Evolutionary conservation across 331 rosid species (phyloP), one percentile per base, ranked within the genome.

Genomic region (Malus hybrid): DNA sequence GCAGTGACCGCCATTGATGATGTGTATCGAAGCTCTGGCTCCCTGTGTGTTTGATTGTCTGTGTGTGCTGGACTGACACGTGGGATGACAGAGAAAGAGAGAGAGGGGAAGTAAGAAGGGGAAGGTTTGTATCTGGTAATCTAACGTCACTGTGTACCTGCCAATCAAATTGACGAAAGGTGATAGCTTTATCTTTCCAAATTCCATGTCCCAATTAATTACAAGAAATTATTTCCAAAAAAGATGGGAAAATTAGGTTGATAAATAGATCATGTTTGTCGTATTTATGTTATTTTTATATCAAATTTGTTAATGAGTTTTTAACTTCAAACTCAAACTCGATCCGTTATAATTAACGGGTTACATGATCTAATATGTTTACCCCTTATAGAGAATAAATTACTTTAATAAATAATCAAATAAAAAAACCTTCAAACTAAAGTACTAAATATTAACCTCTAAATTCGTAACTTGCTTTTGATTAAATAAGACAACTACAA

Each of bases 1-100:
- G 93, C 80, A 65, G 80, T 67, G 65, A 78, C 81, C 65, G 97
- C 90, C 98, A 91, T 91, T 70, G 82, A 78, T 73, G 83, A 59
- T 42, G 22, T 13, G 12, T 50, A 29, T 76, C 18, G 11, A 28
- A 22, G 79, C 66, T 77, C 29, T 4, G 9, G 19, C 48, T 11
- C 18, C 22, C 22, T 22, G 22, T 22, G 22, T 22, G 22, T 22
- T 22, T 22, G 22, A 22, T 22, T 22, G 22, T 55, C 11, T n/a
- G 18, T 20, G 34, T 83, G 72, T 70, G 22, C 22, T 22, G 85
- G 48, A 82, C 65, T 86, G 96, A 88, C 96, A 90, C 96, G 92
- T 90, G 77, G 85, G 85, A 86, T 55, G 5, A 46, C 14, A 46
- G 54, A 46, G 5, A 46, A 6, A 13, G 54, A 13, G 54, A 46